These are phyloP conservation scores for Aspergillus panamensis DNA, from an alignment of 495 filamentous ascomycete genomes.

Conservation along the genomic window DNA sequence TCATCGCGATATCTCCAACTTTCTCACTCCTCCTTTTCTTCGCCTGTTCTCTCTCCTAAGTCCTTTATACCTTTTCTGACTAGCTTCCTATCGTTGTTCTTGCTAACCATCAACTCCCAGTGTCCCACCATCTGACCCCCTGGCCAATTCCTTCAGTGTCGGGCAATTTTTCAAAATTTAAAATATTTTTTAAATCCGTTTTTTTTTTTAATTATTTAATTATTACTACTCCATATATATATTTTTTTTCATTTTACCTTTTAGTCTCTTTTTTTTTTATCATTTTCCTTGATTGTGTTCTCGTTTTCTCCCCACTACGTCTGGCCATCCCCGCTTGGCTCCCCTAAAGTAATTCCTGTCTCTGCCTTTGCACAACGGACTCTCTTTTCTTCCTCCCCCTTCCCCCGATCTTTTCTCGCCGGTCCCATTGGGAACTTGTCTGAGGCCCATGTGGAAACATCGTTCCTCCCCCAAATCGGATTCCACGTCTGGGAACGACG, in stretches of 20 bases:
- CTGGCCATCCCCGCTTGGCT: slow-evolving; percentile 15
- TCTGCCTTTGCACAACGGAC: neutral
- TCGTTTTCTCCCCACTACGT: slow-evolving; percentile 15
- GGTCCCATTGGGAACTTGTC: slow-evolving; percentile 22
- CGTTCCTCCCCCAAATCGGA: slow-evolving; percentile 46
- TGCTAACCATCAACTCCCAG: neutral
- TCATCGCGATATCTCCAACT: slow-evolving; percentile 21
- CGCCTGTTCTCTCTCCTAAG: slow-evolving; percentile 5
- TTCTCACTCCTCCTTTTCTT: slow-evolving; percentile 13
- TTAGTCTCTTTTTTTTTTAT: no score
- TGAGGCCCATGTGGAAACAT: slow-evolving; percentile 46
- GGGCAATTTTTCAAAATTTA: slow-evolving; percentile 6
- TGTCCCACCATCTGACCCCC: slow-evolving; percentile 3
- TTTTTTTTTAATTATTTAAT: neutral
- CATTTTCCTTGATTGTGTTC: slow-evolving; percentile 15
- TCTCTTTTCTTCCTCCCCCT: slow-evolving; percentile 15
- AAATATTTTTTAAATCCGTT: neutral
- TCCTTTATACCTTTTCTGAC: slow-evolving; percentile 1
- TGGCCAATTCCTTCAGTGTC: slow-evolving; percentile 14
- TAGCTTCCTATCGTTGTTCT: slow-evolving; percentile 3
- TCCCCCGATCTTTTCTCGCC: slow-evolving; percentile 19
- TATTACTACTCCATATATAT: neutral
- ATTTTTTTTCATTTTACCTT: neutral
- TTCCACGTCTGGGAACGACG: slow-evolving; percentile 38
- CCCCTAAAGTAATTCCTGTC: slow-evolving; percentile 15